Conservation (phyloP, 176 grass and related monocot species). For the Aegilops tauschii region DNA sequence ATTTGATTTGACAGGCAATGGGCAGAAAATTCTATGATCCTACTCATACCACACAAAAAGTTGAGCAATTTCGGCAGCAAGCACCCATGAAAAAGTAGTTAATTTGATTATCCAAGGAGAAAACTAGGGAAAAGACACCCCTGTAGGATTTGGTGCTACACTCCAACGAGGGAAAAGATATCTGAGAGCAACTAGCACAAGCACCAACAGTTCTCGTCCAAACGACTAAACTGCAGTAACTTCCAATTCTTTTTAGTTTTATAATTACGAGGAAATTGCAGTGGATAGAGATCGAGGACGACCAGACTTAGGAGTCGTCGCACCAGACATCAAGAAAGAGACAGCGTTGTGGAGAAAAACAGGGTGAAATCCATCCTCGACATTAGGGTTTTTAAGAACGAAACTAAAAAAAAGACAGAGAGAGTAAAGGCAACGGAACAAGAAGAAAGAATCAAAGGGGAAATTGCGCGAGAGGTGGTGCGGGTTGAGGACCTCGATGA, state of each 20-base stretch:
- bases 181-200: not conserved
- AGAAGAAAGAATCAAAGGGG: not conserved
- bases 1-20: not conserved
- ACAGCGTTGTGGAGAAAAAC: not conserved
- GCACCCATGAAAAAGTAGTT: not conserved
- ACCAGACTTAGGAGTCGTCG: not conserved
- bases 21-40: not conserved
- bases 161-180: not conserved
- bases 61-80: not conserved
- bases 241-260: not conserved
- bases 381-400: not conserved
- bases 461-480: not conserved
- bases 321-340: not conserved
- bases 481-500: not conserved
- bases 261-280: not conserved
- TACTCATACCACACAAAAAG: not conserved
- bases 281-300: constrained; percentile 17
- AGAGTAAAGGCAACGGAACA: not conserved
- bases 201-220: not conserved
- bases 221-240: not conserved
- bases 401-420: not conserved
- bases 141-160: not conserved
- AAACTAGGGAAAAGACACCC: not conserved
- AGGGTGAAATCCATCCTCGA: not conserved
- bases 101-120: not conserved